These are phyloP conservation scores for Neonectria neomacrospora DNA, from an alignment of 2,329 filamentous ascomycete genomes.

Conservation along the genomic window DNA sequence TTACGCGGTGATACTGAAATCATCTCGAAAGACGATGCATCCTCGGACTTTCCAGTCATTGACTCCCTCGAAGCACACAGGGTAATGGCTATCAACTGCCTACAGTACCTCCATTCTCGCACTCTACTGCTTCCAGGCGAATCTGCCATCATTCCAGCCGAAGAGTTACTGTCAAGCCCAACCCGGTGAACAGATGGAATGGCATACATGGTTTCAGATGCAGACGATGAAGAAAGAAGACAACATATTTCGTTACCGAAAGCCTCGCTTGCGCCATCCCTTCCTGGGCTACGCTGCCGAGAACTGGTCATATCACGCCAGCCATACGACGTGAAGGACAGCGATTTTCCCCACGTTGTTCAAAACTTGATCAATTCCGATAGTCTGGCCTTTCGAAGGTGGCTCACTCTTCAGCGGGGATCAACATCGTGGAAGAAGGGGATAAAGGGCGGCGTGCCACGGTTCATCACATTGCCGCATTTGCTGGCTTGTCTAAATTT, in stretches of 20 bases:
- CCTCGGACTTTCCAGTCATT: conserved; percentile 31
- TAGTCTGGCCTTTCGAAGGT: conserved; percentile 25
- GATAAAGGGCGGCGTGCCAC: conserved; percentile 26
- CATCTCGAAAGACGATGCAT: background rate
- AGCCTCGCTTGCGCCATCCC: conserved; percentile 33
- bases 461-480: conserved; percentile 34
- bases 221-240: background rate
- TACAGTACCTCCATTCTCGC: conserved; percentile 34
- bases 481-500: conserved; percentile 35
- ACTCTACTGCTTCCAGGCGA: conserved; percentile 29
- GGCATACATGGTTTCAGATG: too few relatives aligned
- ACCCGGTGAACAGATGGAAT: too few relatives aligned
- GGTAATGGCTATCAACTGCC: conserved; percentile 30
- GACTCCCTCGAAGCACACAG: conserved; percentile 33
- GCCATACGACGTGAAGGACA: conserved; percentile 31
- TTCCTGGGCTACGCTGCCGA: conserved; percentile 37
- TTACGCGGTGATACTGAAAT: conserved; percentile 45
- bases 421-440: conserved; percentile 19
- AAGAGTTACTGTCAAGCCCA: too few relatives aligned
- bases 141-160: too few relatives aligned
- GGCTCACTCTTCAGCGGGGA: conserved; percentile 35
- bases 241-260: conserved; percentile 26
- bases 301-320: conserved; percentile 40
- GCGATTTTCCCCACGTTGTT: conserved; percentile 22
- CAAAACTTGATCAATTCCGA: conserved; percentile 17